Base-by-base conservation (phyloP, 2,329 filamentous ascomycete genomes). In the Trichoderma sp. region DNA sequence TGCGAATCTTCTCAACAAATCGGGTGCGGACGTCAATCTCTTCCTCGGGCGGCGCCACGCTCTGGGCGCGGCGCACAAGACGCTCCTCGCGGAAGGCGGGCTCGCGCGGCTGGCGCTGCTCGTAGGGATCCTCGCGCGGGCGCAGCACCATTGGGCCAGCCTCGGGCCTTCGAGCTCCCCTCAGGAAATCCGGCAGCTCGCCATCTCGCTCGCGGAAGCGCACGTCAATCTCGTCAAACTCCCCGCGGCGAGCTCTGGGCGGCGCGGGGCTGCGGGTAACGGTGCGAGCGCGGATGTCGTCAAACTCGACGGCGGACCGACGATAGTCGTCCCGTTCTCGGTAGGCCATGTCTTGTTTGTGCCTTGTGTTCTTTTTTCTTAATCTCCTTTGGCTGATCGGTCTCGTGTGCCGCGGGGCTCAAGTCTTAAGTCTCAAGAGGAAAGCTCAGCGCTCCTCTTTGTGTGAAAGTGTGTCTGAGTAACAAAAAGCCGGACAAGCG, bases 101-200 rank as follows among this genome's bases (percentile, higher is more conserved):
- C 63, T 80, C 83, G 61, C 82, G 80, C 52, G 78, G 79, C 65
- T 81, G 81, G 63, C 85, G 80, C 75, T 87, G 80, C 75, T 87
- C 85, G 69, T 85, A 86, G 26, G 63, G 34, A 78, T 88, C 86
- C 68, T 88, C 85, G 56, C 85, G 82, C 72, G 84, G 79, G 63
- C 86, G 83, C 59, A 88, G 80, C 21, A 88, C 86, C 74, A 88
- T 76, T 46, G 83, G 81, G 3, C 85, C 85, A 30, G 82, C 77
- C 69, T 87, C 85, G 30, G 76, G 69, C 16, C 82, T 82, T 67
- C 84, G 81, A 32, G 72, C 86, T 55, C 72, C 86, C 60, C 85
- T 83, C 69, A 88, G 76, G 73, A 87, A 87, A 64, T 81, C 79
- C 3, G 84, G 84, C 52, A 82, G 79, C 2, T 70, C 59, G 52